phyloP scores from a whole-genome alignment of 1,284 basidiomycete species.

The Naganishia albida region DNA sequence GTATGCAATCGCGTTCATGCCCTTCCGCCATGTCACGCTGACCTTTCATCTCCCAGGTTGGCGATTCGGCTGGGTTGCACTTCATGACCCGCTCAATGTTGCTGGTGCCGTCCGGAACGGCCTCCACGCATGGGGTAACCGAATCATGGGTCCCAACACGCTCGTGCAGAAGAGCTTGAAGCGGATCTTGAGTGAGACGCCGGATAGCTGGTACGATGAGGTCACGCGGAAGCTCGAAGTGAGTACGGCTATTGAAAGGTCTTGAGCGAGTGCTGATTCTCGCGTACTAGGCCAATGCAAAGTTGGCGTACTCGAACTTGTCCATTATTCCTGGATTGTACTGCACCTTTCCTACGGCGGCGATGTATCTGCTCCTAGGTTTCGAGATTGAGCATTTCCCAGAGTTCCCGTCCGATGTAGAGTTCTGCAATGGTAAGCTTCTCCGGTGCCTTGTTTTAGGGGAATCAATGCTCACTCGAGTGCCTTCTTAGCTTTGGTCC shows the following conservation, averaged over 20 bases:
- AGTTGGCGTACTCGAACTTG: slow-evolving; percentile 41
- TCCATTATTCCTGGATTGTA: slow-evolving; percentile 43
- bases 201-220: slow-evolving; percentile 45
- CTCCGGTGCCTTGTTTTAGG: not conserved
- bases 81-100: slow-evolving; percentile 50
- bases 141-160: slow-evolving; percentile 51
- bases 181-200: slow-evolving; percentile 45
- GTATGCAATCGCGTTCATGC: slow-evolving; percentile 4
- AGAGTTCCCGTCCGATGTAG: slow-evolving; percentile 41
- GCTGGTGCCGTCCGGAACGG: slow-evolving; percentile 41
- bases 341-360: slow-evolving; percentile 44
- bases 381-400: slow-evolving; percentile 41
- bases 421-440: slow-evolving; percentile 40
- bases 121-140: slow-evolving; percentile 42
- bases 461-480: not conserved
- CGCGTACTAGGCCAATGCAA: slow-evolving; percentile 37
- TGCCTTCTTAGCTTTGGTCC: slow-evolving; percentile 39
- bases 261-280: not conserved
- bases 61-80: slow-evolving; percentile 51
- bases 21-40: not conserved
- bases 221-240: slow-evolving; percentile 45
- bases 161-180: slow-evolving; percentile 49
- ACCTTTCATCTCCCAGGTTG: slow-evolving; percentile 42
- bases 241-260: not conserved
- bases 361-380: slow-evolving; percentile 50